Conservation (phyloP, 345 rosid species). For the Syzygium aqueum region DNA sequence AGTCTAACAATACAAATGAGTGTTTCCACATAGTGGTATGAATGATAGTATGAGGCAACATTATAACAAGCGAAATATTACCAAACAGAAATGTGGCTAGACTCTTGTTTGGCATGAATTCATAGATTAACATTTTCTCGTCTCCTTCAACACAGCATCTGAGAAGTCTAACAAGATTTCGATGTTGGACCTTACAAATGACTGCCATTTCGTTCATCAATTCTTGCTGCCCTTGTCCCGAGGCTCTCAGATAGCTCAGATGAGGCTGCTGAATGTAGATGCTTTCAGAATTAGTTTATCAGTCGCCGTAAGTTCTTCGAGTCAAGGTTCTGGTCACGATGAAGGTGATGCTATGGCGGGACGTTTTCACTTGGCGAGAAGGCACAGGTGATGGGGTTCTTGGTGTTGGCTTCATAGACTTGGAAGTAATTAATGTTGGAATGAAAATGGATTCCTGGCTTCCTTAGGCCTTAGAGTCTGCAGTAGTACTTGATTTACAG, state of each 20-base stretch:
- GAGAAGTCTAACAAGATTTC: conserved; percentile 23
- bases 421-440: too few species aligned
- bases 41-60: background rate
- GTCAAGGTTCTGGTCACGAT: too few species aligned
- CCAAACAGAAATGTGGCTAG: conserved; percentile 22
- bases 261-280: too few species aligned
- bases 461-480: too few species aligned
- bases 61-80: background rate
- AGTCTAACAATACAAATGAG: background rate
- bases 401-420: too few species aligned
- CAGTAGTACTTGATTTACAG: too few species aligned
- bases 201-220: conserved; percentile 29
- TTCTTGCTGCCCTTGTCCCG: conserved; percentile 22
- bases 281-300: background rate
- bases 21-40: background rate
- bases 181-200: conserved; percentile 28
- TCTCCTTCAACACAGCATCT: conserved; percentile 24
- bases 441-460: too few species aligned
- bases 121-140: conserved; percentile 22
- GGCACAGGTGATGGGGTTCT: too few species aligned
- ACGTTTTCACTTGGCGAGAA: too few species aligned
- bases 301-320: background rate
- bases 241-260: conserved; percentile 5
- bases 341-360: too few species aligned
- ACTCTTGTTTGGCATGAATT: conserved; percentile 30